A percentile compares a stretch with the other conserved stretches of the same genome.
These are phyloP conservation scores for Penicillium roqueforti DNA, from an alignment of 495 filamentous ascomycete genomes.

Conservation along the genomic window DNA sequence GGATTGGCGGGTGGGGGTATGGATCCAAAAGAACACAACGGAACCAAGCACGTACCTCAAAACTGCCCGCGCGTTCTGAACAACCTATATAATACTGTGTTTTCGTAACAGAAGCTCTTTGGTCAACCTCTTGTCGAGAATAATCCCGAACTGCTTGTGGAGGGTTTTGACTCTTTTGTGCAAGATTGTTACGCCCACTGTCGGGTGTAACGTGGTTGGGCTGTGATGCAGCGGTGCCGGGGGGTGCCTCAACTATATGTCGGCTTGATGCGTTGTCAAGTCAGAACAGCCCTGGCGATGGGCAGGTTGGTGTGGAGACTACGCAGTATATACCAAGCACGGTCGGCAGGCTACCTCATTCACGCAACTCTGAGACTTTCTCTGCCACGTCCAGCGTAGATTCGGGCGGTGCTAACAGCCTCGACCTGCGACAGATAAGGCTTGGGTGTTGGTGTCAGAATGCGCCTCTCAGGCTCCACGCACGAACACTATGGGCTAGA, in stretches of 20 bases:
- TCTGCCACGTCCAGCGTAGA: conserved; percentile 26
- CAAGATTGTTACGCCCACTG: conserved; percentile 34
- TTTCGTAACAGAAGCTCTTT: conserved; percentile 18
- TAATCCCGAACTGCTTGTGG: conserved; percentile 26
- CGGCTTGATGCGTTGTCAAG: conserved; percentile 48
- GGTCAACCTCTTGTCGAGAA: conserved; percentile 25
- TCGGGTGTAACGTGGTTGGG: conserved; percentile 50
- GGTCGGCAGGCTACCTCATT: conserved; percentile 27
- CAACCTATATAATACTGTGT: conserved; percentile 7
- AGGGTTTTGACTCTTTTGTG: conserved; percentile 38
- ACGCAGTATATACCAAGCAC: conserved; percentile 30
- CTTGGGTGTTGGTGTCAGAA: conserved; percentile 19
- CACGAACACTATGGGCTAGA: conserved; percentile 22
- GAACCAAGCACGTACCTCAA: conserved; percentile 38
- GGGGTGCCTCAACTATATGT: conserved; percentile 30
- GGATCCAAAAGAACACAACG: conserved; percentile 20
- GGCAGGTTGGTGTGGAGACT: conserved; percentile 30
- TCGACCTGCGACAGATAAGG: conserved; percentile 17
- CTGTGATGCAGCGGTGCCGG: conserved; percentile 46
- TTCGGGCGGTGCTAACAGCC: conserved; percentile 29
- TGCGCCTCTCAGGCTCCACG: conserved; percentile 17
- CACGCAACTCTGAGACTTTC: conserved; percentile 8
- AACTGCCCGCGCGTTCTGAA: conserved; percentile 10
- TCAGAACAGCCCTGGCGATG: conserved; percentile 22
- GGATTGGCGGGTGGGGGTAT: conserved; percentile 33